Evolutionary conservation across 2,329 filamentous ascomycete genomes (phyloP).

Genomic region (Coniochaeta prunicola): DNA sequence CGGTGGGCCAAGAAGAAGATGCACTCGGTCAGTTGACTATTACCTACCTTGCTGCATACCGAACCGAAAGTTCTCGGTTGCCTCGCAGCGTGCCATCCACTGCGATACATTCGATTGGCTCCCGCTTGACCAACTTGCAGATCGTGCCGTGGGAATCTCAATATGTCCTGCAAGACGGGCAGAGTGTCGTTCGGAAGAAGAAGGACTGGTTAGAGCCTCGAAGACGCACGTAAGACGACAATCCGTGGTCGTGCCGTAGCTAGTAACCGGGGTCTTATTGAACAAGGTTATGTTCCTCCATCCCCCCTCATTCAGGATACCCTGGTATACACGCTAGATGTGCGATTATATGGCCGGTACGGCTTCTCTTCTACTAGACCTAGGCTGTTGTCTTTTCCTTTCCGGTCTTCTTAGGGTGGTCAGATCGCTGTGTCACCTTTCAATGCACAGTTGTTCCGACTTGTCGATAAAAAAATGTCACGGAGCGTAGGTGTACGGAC

Average conservation of each 20-base stretch:
- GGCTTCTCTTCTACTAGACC: not conserved
- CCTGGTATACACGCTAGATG: not conserved
- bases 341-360: not conserved
- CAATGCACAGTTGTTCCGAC: not conserved
- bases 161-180: not conserved
- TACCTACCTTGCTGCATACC: not conserved
- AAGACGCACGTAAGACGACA: not conserved
- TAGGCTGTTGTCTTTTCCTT: not conserved
- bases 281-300: not conserved
- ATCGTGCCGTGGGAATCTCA: not conserved
- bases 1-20: not conserved
- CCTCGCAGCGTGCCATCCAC: not conserved
- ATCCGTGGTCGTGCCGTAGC: not conserved
- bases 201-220: not conserved
- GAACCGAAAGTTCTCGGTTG: not conserved
- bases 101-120: not conserved
- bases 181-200: not conserved
- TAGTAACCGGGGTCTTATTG: not conserved
- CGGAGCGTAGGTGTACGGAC: not conserved
- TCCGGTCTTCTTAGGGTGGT: not conserved
- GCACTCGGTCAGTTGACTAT: not conserved
- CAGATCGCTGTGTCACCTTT: not conserved
- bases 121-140: not conserved
- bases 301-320: not conserved
- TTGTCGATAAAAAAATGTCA: not conserved